phyloP scores from a whole-genome alignment of 306 rosid species.

The Biancaea sappan region DNA sequence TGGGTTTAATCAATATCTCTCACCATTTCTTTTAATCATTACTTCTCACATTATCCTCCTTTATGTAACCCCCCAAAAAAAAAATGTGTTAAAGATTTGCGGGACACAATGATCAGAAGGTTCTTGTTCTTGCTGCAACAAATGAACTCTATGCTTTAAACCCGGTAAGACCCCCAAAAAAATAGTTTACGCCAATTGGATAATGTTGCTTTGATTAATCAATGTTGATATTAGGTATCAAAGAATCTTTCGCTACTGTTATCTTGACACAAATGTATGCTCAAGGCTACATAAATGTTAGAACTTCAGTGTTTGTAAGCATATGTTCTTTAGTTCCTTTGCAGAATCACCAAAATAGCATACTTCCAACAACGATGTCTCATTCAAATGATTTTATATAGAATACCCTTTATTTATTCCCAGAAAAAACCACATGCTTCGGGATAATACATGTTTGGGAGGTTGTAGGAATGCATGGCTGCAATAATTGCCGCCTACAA shows the following conservation, averaged over 20 bases:
- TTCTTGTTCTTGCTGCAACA: constrained; percentile 93
- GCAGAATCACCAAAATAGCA: not conserved
- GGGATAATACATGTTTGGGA: not conserved
- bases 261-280: not conserved
- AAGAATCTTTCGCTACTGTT: not conserved
- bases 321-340: not conserved
- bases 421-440: not conserved
- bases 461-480: not conserved
- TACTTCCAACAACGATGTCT: constrained; percentile 24
- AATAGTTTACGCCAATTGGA: not conserved
- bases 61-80: no score
- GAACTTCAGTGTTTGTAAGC: constrained; percentile 5
- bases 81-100: no score
- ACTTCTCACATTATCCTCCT: no score
- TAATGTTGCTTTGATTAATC: not conserved
- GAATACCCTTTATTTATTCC: not conserved
- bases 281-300: not conserved
- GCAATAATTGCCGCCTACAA: constrained; percentile 27
- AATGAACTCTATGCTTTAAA: constrained; percentile 88
- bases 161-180: constrained; percentile 42
- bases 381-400: constrained; percentile 2
- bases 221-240: not conserved
- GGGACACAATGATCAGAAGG: constrained; percentile 89
- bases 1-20: no score
- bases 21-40: no score